Percentiles rank a stretch among this genome's conserved stretches.
Conservation (phyloP, 169 alveolate species). For the Sarcocystis neurona region DNA sequence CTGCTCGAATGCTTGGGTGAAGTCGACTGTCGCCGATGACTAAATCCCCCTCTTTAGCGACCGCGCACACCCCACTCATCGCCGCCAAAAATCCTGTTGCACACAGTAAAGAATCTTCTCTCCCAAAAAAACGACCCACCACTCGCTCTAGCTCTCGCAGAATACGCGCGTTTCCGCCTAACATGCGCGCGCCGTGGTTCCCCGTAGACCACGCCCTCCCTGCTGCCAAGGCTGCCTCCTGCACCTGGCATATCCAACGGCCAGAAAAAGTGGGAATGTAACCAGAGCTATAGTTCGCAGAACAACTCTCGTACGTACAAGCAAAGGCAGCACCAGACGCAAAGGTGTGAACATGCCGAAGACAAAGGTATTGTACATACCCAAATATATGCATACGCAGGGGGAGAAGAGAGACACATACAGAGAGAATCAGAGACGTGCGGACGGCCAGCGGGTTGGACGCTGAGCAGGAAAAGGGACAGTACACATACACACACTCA, state of each 20-base stretch:
- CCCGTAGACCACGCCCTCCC: conserved; percentile 78
- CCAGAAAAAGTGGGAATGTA: neutral
- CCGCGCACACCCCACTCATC: conserved; percentile 76
- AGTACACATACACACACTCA: too few relatives aligned
- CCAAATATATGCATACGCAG: too few relatives aligned
- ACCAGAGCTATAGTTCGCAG: neutral
- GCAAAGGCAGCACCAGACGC: too few relatives aligned
- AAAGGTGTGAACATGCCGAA: too few relatives aligned
- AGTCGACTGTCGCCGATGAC: conserved; percentile 72
- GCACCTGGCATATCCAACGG: too few relatives aligned
- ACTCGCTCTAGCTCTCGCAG: conserved; percentile 73
- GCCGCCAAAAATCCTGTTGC: conserved; percentile 79
- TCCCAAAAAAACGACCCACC: conserved; percentile 73
- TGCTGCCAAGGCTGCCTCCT: conserved; percentile 76
- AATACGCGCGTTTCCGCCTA: conserved; percentile 77
- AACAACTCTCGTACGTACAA: neutral
- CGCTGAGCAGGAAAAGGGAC: too few relatives aligned
- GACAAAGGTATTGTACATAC: too few relatives aligned
- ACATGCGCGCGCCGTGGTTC: conserved; percentile 80
- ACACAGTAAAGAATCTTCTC: conserved; percentile 74
- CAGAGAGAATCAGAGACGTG: too few relatives aligned
- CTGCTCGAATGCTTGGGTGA: conserved; percentile 75
- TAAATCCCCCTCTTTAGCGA: conserved; percentile 69
- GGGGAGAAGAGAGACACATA: too few relatives aligned
- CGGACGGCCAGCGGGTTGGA: too few relatives aligned